Conservation (phyloP, 352 stramenopile genomes). For the Pseudoperonospora humuli region DNA sequence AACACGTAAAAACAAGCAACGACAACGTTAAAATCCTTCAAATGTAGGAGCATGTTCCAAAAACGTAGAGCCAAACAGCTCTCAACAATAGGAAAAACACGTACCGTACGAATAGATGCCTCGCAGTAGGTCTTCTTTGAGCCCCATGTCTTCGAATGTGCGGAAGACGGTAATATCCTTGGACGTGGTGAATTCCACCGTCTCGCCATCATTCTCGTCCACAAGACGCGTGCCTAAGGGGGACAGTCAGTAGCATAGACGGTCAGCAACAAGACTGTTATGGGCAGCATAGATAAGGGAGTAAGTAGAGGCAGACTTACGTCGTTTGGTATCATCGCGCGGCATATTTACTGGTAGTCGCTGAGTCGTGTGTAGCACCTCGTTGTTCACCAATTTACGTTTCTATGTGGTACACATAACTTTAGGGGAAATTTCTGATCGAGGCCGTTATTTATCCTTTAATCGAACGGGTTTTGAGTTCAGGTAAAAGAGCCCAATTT, state of each 20-base stretch:
- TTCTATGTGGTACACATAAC: too few relatives aligned
- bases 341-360: slow-evolving; percentile 6
- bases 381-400: not conserved
- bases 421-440: too few relatives aligned
- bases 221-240: slow-evolving; percentile 45
- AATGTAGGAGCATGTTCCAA: too few relatives aligned
- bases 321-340: slow-evolving; percentile 22
- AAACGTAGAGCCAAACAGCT: slow-evolving; percentile 1
- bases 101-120: slow-evolving; percentile 84
- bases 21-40: not conserved
- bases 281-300: not conserved
- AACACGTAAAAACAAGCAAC: slow-evolving; percentile 7
- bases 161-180: slow-evolving; percentile 80
- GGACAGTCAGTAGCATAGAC: slow-evolving; percentile 5
- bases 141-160: slow-evolving; percentile 88
- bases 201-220: slow-evolving; percentile 54
- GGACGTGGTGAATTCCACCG: slow-evolving; percentile 88
- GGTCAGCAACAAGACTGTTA: slow-evolving; percentile 2
- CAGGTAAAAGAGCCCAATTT: too few relatives aligned
- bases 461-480: too few relatives aligned
- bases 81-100: not conserved
- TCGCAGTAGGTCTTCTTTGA: slow-evolving; percentile 89
- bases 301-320: slow-evolving; percentile 9
- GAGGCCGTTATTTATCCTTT: too few relatives aligned
- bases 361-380: too few relatives aligned